Evolutionary conservation across 1,284 basidiomycete species (phyloP), one percentile per base, ranked within the genome.

Genomic region (Tylopilus orsonianus): DNA sequence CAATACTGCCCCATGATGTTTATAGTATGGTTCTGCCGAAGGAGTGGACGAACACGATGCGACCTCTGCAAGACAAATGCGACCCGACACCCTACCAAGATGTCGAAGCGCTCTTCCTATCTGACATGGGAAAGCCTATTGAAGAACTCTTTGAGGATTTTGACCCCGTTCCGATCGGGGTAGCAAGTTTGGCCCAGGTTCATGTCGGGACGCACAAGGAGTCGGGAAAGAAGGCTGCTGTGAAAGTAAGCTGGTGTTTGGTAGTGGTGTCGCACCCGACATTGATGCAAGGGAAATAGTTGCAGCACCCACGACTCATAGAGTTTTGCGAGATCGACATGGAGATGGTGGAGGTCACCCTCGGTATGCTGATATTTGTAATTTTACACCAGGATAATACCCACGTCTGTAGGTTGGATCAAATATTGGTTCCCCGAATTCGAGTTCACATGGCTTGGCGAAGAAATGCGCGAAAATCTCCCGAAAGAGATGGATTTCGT

Each of bases 401-500:
- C 4, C 16, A 12, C 10, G 12, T 41, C 18, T 40, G 16, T 55
- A 85, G 83, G 85, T 22, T 88, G 91, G 79, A 88, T 99, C 58
- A 97, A 96, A 66, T 81, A 83, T 54, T 84, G 91, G 73, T 91
- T 91, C 64, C 87, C 87, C 0, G 82, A 90, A 32, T 97, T 97
- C 60, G 95, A 97, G 66, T 94, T 98, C 62, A 87, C 88, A 0
- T 98, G 95, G 96, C 78, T 98, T 8, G 87, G 83, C 3, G 88
- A 93, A 62, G 94, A 97, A 71, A 94, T 96, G 90, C 82, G 90
- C 44, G 81, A 87, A 59, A 95, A 94, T 69, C 72, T 97, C 34
- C 94, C 96, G 0, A 89, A 93, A 57, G 97, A 99, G 70, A 93
- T 98, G 90, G 84, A 97, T 68, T 97, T 97, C 61, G 71, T 82